These are phyloP conservation scores for Nigrospora oryzae DNA, from an alignment of 2,329 filamentous ascomycete genomes.

Conservation along the genomic window DNA sequence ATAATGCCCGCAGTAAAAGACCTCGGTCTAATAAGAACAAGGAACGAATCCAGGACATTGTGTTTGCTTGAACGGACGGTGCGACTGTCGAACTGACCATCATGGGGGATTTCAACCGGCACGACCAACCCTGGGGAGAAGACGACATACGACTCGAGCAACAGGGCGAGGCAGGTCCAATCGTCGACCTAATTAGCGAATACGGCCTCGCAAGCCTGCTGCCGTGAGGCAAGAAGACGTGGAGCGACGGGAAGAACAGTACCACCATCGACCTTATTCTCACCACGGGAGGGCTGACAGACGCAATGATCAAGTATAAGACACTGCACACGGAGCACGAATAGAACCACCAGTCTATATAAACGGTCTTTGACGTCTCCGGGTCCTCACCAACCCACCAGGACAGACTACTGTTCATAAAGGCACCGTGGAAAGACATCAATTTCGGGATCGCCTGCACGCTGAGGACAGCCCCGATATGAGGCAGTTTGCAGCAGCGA, in stretches of 20 bases:
- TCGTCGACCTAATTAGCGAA: slow-evolving; percentile 25
- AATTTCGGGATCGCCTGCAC: slow-evolving; percentile 4
- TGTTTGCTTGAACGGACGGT: too few relatives aligned
- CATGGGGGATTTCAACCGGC: slow-evolving; percentile 11
- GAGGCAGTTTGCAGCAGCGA: neutral
- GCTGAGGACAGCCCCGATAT: neutral
- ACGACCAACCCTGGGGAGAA: slow-evolving; percentile 17
- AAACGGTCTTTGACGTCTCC: slow-evolving; percentile 10
- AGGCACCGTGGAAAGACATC: slow-evolving; percentile 16
- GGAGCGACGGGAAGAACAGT: slow-evolving; percentile 11
- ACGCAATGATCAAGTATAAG: slow-evolving; percentile 3
- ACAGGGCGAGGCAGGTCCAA: slow-evolving; percentile 25
- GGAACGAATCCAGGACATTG: too few relatives aligned
- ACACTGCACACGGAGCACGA: neutral
- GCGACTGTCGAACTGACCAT: neutral
- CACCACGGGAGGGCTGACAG: slow-evolving; percentile 8
- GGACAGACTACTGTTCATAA: slow-evolving; percentile 14
- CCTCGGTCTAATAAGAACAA: too few relatives aligned
- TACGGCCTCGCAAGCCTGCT: slow-evolving; percentile 22
- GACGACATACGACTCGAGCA: slow-evolving; percentile 23
- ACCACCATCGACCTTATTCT: slow-evolving; percentile 17
- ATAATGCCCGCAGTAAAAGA: too few relatives aligned
- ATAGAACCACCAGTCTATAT: neutral
- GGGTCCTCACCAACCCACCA: neutral
- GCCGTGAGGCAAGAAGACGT: slow-evolving; percentile 24